These are phyloP conservation scores for Termitomyces sp. DNA, from an alignment of 768 basidiomycete genomes.

Conservation along the genomic window DNA sequence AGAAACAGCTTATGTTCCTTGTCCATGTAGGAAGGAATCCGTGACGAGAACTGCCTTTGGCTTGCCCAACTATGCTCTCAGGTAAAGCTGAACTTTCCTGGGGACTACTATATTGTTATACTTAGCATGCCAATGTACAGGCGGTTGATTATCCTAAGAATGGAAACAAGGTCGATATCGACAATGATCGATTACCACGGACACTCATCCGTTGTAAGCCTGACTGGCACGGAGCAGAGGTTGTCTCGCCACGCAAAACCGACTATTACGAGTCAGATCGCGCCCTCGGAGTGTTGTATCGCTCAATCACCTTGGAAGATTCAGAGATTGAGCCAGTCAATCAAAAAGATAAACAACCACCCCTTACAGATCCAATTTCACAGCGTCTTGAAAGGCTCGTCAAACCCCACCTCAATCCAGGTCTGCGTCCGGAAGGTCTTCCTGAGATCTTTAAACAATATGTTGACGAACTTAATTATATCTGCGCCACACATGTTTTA, in stretches of 20 bases:
- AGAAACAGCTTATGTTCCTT: neutral
- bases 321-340: slow-evolving; percentile 19
- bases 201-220: slow-evolving; percentile 63
- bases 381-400: slow-evolving; percentile 24
- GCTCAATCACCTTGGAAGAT: slow-evolving; percentile 46
- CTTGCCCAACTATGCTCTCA: slow-evolving; percentile 60
- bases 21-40: slow-evolving; percentile 51
- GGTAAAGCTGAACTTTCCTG: slow-evolving; percentile 18
- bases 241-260: slow-evolving; percentile 41
- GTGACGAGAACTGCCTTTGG: slow-evolving; percentile 47
- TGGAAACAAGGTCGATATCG: slow-evolving; percentile 57
- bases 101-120: neutral
- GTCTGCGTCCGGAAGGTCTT: slow-evolving; percentile 22
- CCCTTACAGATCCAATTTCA: slow-evolving; percentile 33
- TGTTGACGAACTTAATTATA: slow-evolving; percentile 62
- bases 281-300: slow-evolving; percentile 69
- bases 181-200: slow-evolving; percentile 38
- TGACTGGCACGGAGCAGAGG: slow-evolving; percentile 70
- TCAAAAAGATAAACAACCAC: slow-evolving; percentile 8
- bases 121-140: slow-evolving; percentile 15
- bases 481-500: slow-evolving; percentile 62
- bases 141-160: slow-evolving; percentile 83
- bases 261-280: slow-evolving; percentile 70
- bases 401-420: slow-evolving; percentile 20
- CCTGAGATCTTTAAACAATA: slow-evolving; percentile 45